Evolutionary conservation across 768 basidiomycete genomes (phyloP), one percentile per base, ranked within the genome.

Genomic region (Mycena epipterygia): DNA sequence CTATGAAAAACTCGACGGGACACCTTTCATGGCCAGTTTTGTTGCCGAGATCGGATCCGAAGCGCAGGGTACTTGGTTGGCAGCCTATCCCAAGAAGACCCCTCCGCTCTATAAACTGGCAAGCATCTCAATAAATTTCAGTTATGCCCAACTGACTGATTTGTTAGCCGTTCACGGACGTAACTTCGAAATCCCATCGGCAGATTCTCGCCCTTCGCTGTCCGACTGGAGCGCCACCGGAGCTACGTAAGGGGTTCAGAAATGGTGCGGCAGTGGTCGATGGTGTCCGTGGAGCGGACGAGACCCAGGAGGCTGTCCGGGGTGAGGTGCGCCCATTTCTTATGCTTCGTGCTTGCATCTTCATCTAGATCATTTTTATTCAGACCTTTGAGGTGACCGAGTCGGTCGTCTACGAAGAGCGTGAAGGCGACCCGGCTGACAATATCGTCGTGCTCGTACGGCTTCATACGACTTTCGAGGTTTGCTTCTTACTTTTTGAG

Each of bases 1-100:
- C 52, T 62, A 62, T 46, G 21, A 33, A 12, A 62, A 27, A 48
- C 7, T 55, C 5, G 53, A 56, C 0, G 58, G 37, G 0, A 41
- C 53, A 3, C 65, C 56, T 5, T 63, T 64, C 46, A 23, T 12
- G 21, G 56, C 55, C 16, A 70, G 39, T 25, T 29, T 70, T 33
- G 35, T 70, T 23, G 46, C 42, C 33, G 69, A 70, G n/a, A 53
- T 70, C 27, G 69, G 68, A 1, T 70, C 68, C 14, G 56, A 63
- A 30, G 55, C 30, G 3, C 21, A 64, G 27, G 68, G 68, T 0
- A 70, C 62, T 14, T 64, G 62, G 48, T n/a, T 70, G 33, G 68
- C 51, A 16, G 55, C 55, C 7, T 61, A 57, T 44, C 57, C 57
- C 57, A 58, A 58, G 57, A 42, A 58, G 41, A 56, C 37, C 35